Evolutionary conservation across 108 stramenopile species (phyloP), one percentile per base, ranked within the genome.

Genomic region (Chaetoceros tenuissimus): DNA sequence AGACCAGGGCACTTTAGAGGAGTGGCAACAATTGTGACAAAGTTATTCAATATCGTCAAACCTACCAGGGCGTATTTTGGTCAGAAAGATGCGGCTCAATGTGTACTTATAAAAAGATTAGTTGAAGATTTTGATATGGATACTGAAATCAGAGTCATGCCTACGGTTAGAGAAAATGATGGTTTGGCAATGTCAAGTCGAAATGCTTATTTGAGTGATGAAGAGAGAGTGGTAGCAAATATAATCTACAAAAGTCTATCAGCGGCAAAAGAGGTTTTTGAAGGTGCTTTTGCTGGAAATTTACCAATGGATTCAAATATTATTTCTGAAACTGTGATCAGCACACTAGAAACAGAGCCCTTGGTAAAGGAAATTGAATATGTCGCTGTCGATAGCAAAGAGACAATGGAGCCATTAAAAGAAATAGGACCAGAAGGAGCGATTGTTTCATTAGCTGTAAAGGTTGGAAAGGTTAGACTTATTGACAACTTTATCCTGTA

Each of bases 41-140:
- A 99, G 70, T 85, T 99, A 2, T 92, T 97, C 75, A 96, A 97
- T 70, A 84, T 96, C 59, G 94, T 96, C 24, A 76, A 84, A 67
- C 93, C 96, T 34, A 81, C 79, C 2, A 79, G 74, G 58, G 92
- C 94, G 3, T 98, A 91, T 70, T 97, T 99, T 74, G 98, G 98
- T 17, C 97, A 97, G 65, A 99, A 99, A 71, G 98, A 99, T 74
- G 96, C 94, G 3, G 85, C 88, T 3, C 98, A 99, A 66, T 96
- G 94, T 65, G 74, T 82, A 43, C 61, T 97, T 17, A 84, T 99
- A 24, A 78, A 74, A 49, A 64, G 92, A 43, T 72, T 98, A 19
- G 84, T 80, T 18, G 64, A 82, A 23, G 95, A 96, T 66, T 79
- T 98, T 55, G 71, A 94, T 62, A 85, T 87, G 85, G 75, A 75